A percentile compares a stretch with the other conserved stretches of the same genome.
These are phyloP conservation scores for Papiliotrema laurentii DNA, from an alignment of 1,284 basidiomycete species.

Conservation along the genomic window DNA sequence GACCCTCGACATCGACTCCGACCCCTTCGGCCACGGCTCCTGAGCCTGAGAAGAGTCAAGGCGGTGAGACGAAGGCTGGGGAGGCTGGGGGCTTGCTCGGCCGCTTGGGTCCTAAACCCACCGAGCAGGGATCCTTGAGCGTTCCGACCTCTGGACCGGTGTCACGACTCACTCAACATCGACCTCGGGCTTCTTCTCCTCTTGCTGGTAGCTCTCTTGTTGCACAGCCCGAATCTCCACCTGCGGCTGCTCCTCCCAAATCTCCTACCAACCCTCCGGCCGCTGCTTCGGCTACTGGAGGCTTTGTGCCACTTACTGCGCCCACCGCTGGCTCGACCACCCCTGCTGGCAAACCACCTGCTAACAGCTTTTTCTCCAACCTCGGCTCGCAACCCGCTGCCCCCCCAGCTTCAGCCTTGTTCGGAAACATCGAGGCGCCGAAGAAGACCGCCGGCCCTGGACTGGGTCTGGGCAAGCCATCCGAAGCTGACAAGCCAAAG, in stretches of 20 bases:
- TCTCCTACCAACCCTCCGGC: neutral
- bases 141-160: conserved; percentile 9
- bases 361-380: conserved; percentile 23
- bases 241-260: conserved; percentile 2
- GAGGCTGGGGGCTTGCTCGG: neutral
- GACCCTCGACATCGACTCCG: neutral
- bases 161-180: conserved; percentile 21
- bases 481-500: conserved; percentile 8
- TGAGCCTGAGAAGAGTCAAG: conserved; percentile 3
- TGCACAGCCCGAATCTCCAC: conserved; percentile 39
- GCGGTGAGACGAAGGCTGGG: neutral
- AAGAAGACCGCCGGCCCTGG: conserved; percentile 19
- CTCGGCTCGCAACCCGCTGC: neutral
- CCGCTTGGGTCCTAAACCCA: neutral
- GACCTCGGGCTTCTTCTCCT: conserved; percentile 42
- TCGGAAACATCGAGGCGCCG: conserved; percentile 7
- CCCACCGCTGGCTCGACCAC: conserved; percentile 15
- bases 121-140: neutral
- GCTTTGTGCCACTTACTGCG: conserved; percentile 1
- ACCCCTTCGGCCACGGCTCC: conserved; percentile 2
- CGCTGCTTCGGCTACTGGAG: conserved; percentile 19
- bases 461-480: conserved; percentile 32
- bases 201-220: conserved; percentile 34
- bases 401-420: neutral
- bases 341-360: conserved; percentile 16